Conservation (phyloP, 495 filamentous ascomycete genomes). For the Aspergillus indologenus region DNA sequence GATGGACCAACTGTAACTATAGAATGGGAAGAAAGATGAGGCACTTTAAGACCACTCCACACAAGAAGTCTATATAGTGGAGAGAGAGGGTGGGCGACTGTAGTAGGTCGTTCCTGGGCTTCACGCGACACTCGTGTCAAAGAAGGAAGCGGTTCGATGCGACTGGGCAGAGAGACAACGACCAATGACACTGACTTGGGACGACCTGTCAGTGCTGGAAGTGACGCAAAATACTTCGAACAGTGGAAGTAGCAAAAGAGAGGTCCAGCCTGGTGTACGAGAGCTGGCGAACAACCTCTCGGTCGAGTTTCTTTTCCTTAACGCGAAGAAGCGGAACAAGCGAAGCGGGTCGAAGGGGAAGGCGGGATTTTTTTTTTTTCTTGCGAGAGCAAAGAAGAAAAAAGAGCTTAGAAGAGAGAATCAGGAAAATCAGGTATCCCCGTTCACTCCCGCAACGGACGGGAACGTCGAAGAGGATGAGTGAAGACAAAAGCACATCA, state of each 20-base stretch:
- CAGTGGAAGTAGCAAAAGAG: conserved; percentile 10
- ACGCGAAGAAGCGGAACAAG: conserved; percentile 14
- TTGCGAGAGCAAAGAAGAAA: conserved; percentile 19
- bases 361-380: background rate
- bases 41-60: conserved; percentile 2
- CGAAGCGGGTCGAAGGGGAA: conserved; percentile 19
- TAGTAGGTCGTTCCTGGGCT: conserved; percentile 4
- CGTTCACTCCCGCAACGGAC: conserved; percentile 44
- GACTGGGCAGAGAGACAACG: conserved; percentile 1
- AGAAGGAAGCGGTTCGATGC: conserved; percentile 4
- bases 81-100: background rate
- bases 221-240: conserved; percentile 15
- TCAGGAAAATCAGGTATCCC: conserved; percentile 37
- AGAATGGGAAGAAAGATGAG: conserved; percentile 10
- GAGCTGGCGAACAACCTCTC: conserved; percentile 19
- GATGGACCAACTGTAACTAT: conserved; percentile 5
- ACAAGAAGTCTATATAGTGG: conserved; percentile 12
- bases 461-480: conserved; percentile 33
- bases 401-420: conserved; percentile 18
- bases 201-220: conserved; percentile 15
- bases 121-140: conserved; percentile 17
- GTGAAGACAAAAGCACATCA: conserved; percentile 38
- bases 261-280: conserved; percentile 19
- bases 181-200: conserved; percentile 9
- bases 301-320: conserved; percentile 16